These are phyloP conservation scores for Euryodendron excelsum DNA, from an alignment of 148 eudicot genomes.

Conservation along the genomic window DNA sequence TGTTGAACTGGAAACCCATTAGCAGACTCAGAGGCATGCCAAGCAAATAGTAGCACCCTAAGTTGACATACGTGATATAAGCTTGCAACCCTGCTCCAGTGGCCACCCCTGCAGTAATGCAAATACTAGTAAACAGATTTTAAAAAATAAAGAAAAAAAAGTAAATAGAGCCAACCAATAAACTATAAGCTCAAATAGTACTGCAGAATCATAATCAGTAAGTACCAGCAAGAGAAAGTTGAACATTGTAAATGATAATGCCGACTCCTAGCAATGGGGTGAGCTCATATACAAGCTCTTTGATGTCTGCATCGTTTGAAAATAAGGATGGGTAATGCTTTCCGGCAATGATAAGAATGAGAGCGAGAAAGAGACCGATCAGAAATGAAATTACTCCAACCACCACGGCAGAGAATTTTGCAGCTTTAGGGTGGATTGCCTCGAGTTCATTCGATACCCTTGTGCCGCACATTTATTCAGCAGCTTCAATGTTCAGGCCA, in stretches of 20 bases:
- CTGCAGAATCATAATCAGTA: not conserved
- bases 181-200: not conserved
- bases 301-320: not conserved
- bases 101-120: constrained; percentile 38
- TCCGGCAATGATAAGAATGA: not conserved
- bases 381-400: constrained; percentile 3
- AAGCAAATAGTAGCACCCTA: constrained; percentile 34
- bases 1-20: constrained; percentile 33
- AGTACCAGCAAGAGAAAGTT: constrained; percentile 7
- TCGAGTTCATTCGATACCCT: constrained; percentile 15
- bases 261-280: constrained; percentile 7
- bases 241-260: constrained; percentile 6
- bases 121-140: too few relatives aligned
- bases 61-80: constrained; percentile 40
- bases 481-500: not conserved
- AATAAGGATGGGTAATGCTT: constrained; percentile 9
- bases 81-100: constrained; percentile 61
- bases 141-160: too few relatives aligned
- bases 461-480: not conserved
- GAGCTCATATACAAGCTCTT: constrained; percentile 8
- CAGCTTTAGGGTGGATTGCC: constrained; percentile 8
- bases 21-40: constrained; percentile 43
- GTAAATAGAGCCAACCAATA: not conserved
- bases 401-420: not conserved
- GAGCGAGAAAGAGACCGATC: not conserved